These are phyloP conservation scores for Punica granatum DNA, from an alignment of 345 rosid genomes.

Conservation along the genomic window DNA sequence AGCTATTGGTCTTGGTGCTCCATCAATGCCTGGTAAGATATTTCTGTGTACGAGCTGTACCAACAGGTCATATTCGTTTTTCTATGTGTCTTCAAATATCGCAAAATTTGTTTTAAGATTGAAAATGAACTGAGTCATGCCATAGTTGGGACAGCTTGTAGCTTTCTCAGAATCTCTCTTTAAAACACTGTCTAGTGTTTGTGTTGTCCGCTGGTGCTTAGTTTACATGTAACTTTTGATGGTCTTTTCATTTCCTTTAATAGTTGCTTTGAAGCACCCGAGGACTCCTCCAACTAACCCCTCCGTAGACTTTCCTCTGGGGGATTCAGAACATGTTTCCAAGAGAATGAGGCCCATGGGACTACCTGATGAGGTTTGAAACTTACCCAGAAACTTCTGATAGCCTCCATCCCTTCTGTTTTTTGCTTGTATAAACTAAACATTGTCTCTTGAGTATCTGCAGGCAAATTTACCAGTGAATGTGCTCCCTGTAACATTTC, in stretches of 20 bases:
- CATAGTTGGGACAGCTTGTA: neutral
- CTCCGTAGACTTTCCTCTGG: conserved; percentile 22
- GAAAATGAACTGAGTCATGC: neutral
- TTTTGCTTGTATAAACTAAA: neutral
- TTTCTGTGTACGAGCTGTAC: neutral
- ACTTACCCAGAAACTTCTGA: neutral
- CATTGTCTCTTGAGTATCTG: neutral
- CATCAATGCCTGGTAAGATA: conserved; percentile 60
- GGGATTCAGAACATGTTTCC: conserved; percentile 21
- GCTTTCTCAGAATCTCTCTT: neutral
- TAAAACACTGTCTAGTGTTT: too few species aligned
- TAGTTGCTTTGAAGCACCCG: conserved; percentile 14
- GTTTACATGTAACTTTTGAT: neutral
- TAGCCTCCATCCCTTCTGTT: neutral
- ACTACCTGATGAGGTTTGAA: conserved; percentile 22
- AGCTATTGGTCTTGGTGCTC: conserved; percentile 76
- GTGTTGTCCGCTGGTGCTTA: neutral
- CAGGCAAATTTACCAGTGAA: conserved; percentile 32
- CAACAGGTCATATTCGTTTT: neutral
- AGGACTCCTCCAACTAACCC: conserved; percentile 20
- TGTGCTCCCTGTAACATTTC: conserved; percentile 37
- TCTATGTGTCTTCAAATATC: neutral
- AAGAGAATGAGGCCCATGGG: conserved; percentile 29
- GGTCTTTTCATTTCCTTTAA: neutral
- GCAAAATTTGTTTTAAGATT: neutral